Evolutionary conservation across 176 grass and related monocot species (phyloP).

Genomic region (barley (Hordeum vulgare)): DNA sequence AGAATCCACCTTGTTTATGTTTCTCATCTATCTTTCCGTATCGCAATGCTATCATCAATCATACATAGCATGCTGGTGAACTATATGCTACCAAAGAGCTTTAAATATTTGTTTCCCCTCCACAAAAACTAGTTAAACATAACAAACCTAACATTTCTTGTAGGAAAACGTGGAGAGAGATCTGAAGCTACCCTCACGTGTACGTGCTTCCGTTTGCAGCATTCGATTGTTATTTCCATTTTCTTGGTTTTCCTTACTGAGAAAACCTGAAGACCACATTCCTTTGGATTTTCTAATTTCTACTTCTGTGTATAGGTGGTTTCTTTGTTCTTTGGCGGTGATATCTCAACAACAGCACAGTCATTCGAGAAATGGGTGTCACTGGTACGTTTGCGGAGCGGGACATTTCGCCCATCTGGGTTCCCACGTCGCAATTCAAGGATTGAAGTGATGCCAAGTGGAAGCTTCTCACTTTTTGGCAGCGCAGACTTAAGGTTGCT

Average conservation of each 20-base stretch:
- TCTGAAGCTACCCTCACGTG: slow-evolving; percentile 55
- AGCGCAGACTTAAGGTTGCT: slow-evolving; percentile 46
- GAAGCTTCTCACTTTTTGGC: slow-evolving; percentile 49
- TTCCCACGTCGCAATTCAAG: slow-evolving; percentile 53
- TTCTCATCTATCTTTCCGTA: not conserved
- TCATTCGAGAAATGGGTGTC: slow-evolving; percentile 82
- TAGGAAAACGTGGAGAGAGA: slow-evolving; percentile 49
- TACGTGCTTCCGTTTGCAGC: slow-evolving; percentile 20
- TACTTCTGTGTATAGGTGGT: slow-evolving; percentile 56
- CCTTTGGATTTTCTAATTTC: not conserved
- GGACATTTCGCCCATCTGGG: slow-evolving; percentile 61
- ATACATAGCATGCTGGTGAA: not conserved
- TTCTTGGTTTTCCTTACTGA: not conserved
- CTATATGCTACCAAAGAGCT: not conserved
- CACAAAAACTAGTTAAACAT: not conserved
- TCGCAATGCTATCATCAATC: not conserved
- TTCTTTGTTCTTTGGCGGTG: slow-evolving; percentile 71
- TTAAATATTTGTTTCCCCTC: not conserved
- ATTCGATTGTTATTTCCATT: not conserved
- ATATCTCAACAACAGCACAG: slow-evolving; percentile 45
- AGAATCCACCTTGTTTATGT: not conserved
- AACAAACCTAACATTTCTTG: slow-evolving; percentile 7
- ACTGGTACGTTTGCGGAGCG: slow-evolving; percentile 72
- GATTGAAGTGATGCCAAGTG: slow-evolving; percentile 71
- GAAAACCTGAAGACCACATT: not conserved